Conservation (phyloP, 2,329 filamentous ascomycete species). For the Cladophialophora immunda region DNA sequence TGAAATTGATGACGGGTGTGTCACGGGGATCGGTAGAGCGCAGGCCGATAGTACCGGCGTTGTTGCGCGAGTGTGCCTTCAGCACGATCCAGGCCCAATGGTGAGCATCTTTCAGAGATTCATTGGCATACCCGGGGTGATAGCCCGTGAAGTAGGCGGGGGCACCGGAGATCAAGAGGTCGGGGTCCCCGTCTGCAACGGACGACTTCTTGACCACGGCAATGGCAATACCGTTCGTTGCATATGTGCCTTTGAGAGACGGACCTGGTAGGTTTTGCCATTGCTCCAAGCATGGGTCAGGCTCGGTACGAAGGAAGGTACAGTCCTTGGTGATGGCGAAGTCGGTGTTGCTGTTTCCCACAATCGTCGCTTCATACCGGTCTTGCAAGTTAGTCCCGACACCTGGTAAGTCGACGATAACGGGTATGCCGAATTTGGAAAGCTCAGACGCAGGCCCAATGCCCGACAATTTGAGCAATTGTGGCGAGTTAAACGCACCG, state of each 20-base stretch:
- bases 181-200: slow-evolving; percentile 55
- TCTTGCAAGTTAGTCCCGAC: slow-evolving; percentile 73
- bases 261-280: slow-evolving; percentile 50
- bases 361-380: slow-evolving; percentile 60
- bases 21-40: slow-evolving; percentile 71
- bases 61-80: slow-evolving; percentile 71
- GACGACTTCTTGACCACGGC: slow-evolving; percentile 46
- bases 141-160: slow-evolving; percentile 65
- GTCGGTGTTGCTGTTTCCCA: slow-evolving; percentile 53
- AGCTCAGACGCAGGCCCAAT: slow-evolving; percentile 66
- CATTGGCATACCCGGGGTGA: slow-evolving; percentile 62
- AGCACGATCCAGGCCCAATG: slow-evolving; percentile 61
- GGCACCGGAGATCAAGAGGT: slow-evolving; percentile 64
- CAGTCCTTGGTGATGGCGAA: slow-evolving; percentile 47
- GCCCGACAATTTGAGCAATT: slow-evolving; percentile 72
- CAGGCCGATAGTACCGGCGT: slow-evolving; percentile 68
- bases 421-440: slow-evolving; percentile 60
- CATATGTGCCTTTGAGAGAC: slow-evolving; percentile 53
- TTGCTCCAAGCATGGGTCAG: slow-evolving; percentile 54
- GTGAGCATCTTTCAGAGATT: slow-evolving; percentile 52
- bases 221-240: slow-evolving; percentile 61
- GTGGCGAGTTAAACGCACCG: slow-evolving; percentile 70
- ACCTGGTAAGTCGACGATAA: slow-evolving; percentile 65
- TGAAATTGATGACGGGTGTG: slow-evolving; percentile 69
- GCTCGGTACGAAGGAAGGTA: slow-evolving; percentile 43